Percentiles rank a stretch among this genome's conserved stretches.
These are phyloP conservation scores for Ascochyta pisi DNA, from an alignment of 2,329 filamentous ascomycete species.

Conservation along the genomic window DNA sequence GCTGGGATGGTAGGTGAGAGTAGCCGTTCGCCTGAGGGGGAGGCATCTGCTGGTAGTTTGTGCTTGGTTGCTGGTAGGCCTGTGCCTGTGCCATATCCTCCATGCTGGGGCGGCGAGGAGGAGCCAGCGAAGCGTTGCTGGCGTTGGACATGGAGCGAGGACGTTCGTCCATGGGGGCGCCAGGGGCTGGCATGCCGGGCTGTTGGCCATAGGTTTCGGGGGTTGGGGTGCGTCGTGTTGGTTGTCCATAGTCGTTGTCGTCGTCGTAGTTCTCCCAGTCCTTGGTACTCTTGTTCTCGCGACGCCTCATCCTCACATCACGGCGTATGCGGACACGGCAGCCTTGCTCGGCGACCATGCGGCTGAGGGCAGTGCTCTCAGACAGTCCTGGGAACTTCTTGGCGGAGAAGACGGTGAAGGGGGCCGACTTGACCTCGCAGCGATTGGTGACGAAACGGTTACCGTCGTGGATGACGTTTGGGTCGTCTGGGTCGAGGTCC, in stretches of 20 bases:
- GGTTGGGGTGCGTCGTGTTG: constrained; percentile 58
- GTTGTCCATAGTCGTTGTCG: constrained; percentile 56
- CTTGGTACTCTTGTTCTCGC: constrained; percentile 72
- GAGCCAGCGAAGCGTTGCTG: constrained; percentile 51
- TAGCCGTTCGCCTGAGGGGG: constrained; percentile 52
- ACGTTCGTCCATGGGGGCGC: constrained; percentile 50
- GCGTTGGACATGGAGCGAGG: constrained; percentile 68
- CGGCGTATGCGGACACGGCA: constrained; percentile 95
- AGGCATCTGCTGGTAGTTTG: constrained; percentile 48
- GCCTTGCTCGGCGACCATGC: constrained; percentile 92
- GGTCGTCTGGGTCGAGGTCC: constrained; percentile 71
- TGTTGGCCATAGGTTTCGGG: constrained; percentile 57
- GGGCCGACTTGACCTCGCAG: constrained; percentile 85
- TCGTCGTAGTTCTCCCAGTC: constrained; percentile 72
- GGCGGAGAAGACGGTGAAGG: constrained; percentile 90
- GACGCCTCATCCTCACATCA: constrained; percentile 89
- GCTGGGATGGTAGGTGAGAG: constrained; percentile 49
- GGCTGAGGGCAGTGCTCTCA: constrained; percentile 86
- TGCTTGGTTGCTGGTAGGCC: constrained; percentile 44
- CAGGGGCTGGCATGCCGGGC: constrained; percentile 32
- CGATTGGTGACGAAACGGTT: constrained; percentile 76
- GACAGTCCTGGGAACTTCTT: constrained; percentile 98
- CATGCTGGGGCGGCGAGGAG: constrained; percentile 53
- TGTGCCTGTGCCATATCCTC: constrained; percentile 53
- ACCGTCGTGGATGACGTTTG: constrained; percentile 49